A percentile compares a stretch with the other conserved stretches of the same genome.
Evolutionary conservation across 208 protist genomes (phyloP).

Genomic region (Trypanosoma grayi): DNA sequence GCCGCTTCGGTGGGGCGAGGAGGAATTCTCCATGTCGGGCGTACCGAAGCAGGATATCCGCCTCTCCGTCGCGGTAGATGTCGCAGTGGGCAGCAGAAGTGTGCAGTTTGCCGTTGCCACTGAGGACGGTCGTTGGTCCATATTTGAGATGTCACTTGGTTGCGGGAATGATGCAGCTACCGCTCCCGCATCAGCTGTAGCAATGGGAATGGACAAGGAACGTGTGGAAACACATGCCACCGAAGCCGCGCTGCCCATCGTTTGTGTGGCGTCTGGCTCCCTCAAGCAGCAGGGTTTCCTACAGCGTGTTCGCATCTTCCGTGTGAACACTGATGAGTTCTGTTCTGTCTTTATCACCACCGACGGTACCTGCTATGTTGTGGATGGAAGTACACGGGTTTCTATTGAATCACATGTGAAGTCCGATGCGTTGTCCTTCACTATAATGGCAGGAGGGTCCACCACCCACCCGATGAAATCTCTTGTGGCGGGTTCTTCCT

Average conservation of each 20-base stretch:
- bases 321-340: conserved; percentile 47
- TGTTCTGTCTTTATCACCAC: conserved; percentile 59
- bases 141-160: conserved; percentile 45
- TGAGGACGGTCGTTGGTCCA: conserved; percentile 74
- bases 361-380: conserved; percentile 59
- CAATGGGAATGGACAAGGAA: background rate
- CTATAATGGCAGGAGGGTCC: conserved; percentile 40
- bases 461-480: conserved; percentile 19
- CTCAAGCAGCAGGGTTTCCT: conserved; percentile 45
- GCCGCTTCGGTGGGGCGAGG: background rate
- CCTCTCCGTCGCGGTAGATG: conserved; percentile 63
- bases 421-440: conserved; percentile 75
- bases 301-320: conserved; percentile 51
- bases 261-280: conserved; percentile 30
- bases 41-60: conserved; percentile 15
- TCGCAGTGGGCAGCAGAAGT: conserved; percentile 37
- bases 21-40: background rate
- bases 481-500: conserved; percentile 1
- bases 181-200: background rate
- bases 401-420: conserved; percentile 61
- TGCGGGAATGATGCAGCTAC: background rate
- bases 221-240: too few species aligned
- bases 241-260: background rate
- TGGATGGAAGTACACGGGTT: conserved; percentile 40
- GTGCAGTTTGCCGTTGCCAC: conserved; percentile 44